phyloP scores from a whole-genome alignment of 768 basidiomycete species.

The Chalciporus chontae region DNA sequence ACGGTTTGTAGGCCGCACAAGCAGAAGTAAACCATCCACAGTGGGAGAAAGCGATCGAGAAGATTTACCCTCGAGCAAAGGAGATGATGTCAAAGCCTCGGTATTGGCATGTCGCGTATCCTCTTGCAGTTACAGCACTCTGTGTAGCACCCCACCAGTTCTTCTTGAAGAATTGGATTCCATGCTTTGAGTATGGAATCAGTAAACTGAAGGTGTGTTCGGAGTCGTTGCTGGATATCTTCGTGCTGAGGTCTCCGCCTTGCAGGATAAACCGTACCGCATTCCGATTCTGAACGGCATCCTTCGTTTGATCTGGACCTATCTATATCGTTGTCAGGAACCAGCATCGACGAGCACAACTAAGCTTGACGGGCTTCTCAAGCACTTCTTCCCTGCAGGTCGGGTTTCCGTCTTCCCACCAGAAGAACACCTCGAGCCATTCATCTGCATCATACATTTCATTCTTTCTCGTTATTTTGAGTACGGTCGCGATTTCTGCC shows the following conservation, averaged over 20 bases:
- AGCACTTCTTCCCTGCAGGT: slow-evolving; percentile 75
- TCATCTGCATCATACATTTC: slow-evolving; percentile 79
- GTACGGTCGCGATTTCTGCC: slow-evolving; percentile 75
- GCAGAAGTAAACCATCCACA: slow-evolving; percentile 94
- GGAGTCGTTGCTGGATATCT: neutral
- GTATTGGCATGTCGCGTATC: slow-evolving; percentile 87
- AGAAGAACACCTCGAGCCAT: slow-evolving; percentile 75
- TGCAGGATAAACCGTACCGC: slow-evolving; percentile 75
- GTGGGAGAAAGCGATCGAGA: slow-evolving; percentile 90
- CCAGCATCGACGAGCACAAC: slow-evolving; percentile 74
- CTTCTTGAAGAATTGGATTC: slow-evolving; percentile 79
- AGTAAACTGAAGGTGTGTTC: slow-evolving; percentile 75
- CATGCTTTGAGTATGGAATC: slow-evolving; percentile 68
- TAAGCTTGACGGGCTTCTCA: slow-evolving; percentile 72
- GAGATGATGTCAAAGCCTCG: slow-evolving; percentile 86
- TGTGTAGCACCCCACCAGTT: slow-evolving; percentile 86
- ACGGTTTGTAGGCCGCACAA: slow-evolving; percentile 68
- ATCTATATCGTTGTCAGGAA: slow-evolving; percentile 91
- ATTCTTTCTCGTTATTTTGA: slow-evolving; percentile 81
- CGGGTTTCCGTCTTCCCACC: slow-evolving; percentile 55
- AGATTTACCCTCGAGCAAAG: slow-evolving; percentile 75
- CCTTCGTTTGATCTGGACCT: slow-evolving; percentile 86
- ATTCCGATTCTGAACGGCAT: slow-evolving; percentile 76
- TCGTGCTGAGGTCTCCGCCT: neutral
- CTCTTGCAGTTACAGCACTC: slow-evolving; percentile 75